Base-by-base conservation (phyloP, 108 stramenopile genomes). In the Seminavis robusta region DNA sequence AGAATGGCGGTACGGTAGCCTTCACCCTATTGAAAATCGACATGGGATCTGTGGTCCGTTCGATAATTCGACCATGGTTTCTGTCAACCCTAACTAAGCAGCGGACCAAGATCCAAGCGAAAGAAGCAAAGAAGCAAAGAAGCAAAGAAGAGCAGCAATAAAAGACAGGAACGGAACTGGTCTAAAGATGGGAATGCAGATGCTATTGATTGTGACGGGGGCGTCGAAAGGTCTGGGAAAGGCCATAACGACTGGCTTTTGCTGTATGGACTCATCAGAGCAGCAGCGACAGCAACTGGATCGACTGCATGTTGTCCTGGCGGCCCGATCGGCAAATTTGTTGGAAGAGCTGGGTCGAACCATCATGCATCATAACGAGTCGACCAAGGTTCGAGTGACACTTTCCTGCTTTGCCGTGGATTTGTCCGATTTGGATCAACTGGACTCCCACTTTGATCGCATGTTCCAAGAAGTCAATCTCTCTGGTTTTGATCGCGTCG, bases 211-310 rank as follows among this genome's bases (percentile, higher is more conserved):
- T 25, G 54, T 85, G 48, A 85, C 76, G 1, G 86, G 86, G n/a
- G 89, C 89, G 17, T 86, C 84, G 13, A 68, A 74, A 3, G 89
- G 89, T 9, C 58, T 91, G 3, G 89, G 89, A 47, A 43, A 69
- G 58, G 69, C 85, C 20, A 72, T 91, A 17, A 81, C 84, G 9
- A 46, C 69, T 9, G 80, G 62, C 3, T 56, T 52, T 52, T 27
- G 20, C 20, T 4, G 28, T 17, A n/a, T 17, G 16, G 3, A 6
- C n/a, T 4, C 34, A 11, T 49, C 48, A 27, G n/a, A 20, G 38
- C 33, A 52, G 10, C n/a, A 33, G 47, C 29, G 38, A 43, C 34
- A 19, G 0, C 36, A 15, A 16, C 4, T 19, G 33, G 24, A 13
- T 31, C 2, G 11, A 21, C 9, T 77, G 21, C 57, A 65, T 11